Evolutionary conservation across 164 flowering plant species (phyloP).

Genomic region (Cinnamomum chago): DNA sequence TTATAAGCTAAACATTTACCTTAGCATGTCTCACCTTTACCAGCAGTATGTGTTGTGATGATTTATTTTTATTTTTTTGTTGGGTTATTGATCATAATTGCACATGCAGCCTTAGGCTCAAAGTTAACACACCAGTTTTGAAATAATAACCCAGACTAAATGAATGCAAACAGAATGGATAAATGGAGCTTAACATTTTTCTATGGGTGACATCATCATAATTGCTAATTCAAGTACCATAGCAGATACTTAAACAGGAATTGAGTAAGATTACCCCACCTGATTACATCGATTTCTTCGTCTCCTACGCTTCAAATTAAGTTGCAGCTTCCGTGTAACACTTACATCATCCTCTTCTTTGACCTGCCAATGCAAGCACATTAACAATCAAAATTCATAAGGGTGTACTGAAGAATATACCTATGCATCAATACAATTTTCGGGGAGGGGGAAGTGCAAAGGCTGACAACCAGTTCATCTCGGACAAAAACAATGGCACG

Average conservation of each 20-base stretch:
- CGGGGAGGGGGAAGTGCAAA: no score
- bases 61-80: no score
- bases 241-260: background rate
- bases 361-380: conserved; percentile 43
- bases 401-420: no score
- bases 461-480: no score
- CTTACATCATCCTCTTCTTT: conserved; percentile 92
- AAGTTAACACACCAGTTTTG: background rate
- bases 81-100: background rate
- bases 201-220: background rate
- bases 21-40: no score
- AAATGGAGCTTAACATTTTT: background rate
- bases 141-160: background rate
- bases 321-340: conserved; percentile 54
- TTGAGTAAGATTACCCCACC: conserved; percentile 30
- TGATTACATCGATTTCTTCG: conserved; percentile 42
- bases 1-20: background rate
- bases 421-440: no score
- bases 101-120: background rate
- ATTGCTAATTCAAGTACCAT: background rate
- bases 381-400: background rate
- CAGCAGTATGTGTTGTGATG: no score
- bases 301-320: conserved; percentile 66
- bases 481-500: no score
- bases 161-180: background rate